A percentile compares a stretch with the other conserved stretches of the same genome.
These are phyloP conservation scores for Stemphylium beticola DNA, from an alignment of 2,329 filamentous ascomycete genomes.

Conservation along the genomic window DNA sequence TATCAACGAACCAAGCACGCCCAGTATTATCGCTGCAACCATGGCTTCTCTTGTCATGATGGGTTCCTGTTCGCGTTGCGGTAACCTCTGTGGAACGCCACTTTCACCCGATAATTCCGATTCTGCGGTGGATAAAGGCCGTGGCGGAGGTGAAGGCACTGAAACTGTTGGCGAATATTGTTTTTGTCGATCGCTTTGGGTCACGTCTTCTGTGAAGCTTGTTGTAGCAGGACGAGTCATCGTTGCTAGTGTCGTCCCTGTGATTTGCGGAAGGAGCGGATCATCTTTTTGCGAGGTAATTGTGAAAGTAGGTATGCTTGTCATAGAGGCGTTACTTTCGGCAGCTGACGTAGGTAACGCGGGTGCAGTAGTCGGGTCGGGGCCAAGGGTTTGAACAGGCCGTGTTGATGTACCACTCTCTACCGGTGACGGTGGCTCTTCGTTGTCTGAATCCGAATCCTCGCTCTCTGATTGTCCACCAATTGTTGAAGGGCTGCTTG, in stretches of 20 bases:
- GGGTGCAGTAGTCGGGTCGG: not conserved
- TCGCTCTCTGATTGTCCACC: slow-evolving; percentile 6
- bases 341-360: not conserved
- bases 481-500: slow-evolving; percentile 21
- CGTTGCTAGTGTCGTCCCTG: slow-evolving; percentile 1
- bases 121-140: not conserved
- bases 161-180: not conserved
- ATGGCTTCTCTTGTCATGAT: slow-evolving; percentile 38
- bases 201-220: slow-evolving; percentile 2
- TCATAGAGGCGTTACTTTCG: not conserved
- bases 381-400: slow-evolving; percentile 3
- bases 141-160: not conserved
- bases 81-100: not conserved
- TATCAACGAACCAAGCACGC: slow-evolving; percentile 35
- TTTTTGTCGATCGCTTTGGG: not conserved
- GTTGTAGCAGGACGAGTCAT: slow-evolving; percentile 4
- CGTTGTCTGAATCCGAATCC: slow-evolving; percentile 19
- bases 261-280: slow-evolving; percentile 15
- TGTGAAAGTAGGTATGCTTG: slow-evolving; percentile 11
- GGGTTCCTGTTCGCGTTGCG: slow-evolving; percentile 10
- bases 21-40: slow-evolving; percentile 40
- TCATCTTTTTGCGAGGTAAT: slow-evolving; percentile 9
- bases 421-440: slow-evolving; percentile 18
- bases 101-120: not conserved
- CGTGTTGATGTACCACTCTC: slow-evolving; percentile 3